A percentile compares a stretch with the other conserved stretches of the same genome.
These are phyloP conservation scores for Chrysanthemum makinoi DNA, from an alignment of 129 eudicot genomes.

Conservation along the genomic window DNA sequence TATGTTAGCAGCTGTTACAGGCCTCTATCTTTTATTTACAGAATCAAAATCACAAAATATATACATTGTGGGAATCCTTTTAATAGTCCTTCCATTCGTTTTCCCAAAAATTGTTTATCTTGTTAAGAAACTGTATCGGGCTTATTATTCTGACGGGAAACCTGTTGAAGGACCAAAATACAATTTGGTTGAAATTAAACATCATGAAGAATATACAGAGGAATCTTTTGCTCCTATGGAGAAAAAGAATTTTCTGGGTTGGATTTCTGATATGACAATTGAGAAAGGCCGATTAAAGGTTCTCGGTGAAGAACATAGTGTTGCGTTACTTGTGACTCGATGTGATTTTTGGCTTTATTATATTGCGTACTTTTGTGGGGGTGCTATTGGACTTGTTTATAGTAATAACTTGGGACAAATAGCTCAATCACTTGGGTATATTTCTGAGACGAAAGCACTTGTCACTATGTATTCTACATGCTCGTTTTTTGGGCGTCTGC, in stretches of 20 bases:
- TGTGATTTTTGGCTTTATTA: constrained; percentile 67
- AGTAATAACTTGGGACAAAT: constrained; percentile 62
- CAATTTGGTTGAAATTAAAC: constrained; percentile 26
- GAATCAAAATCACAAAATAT: constrained; percentile 32
- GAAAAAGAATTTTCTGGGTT: neutral
- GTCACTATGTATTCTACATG: constrained; percentile 60
- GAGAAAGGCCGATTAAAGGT: constrained; percentile 30
- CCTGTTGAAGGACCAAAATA: constrained; percentile 37
- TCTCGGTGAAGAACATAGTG: constrained; percentile 58
- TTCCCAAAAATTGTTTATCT: constrained; percentile 35
- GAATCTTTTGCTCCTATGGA: constrained; percentile 14
- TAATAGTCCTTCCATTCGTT: constrained; percentile 46
- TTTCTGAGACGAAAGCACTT: constrained; percentile 32
- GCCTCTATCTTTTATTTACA: constrained; percentile 57
- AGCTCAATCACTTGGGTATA: constrained; percentile 48
- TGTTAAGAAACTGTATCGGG: constrained; percentile 20
- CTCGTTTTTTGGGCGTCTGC: constrained; percentile 76
- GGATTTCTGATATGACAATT: constrained; percentile 3
- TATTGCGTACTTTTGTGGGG: constrained; percentile 54
- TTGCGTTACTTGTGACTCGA: constrained; percentile 31
- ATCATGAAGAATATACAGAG: constrained; percentile 30
- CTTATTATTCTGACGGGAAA: constrained; percentile 19
- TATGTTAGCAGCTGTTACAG: constrained; percentile 48
- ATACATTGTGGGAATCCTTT: constrained; percentile 38
- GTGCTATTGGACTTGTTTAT: constrained; percentile 60